Conservation (phyloP, 495 filamentous ascomycete genomes). For the Aspergillus cavernicola region DNA sequence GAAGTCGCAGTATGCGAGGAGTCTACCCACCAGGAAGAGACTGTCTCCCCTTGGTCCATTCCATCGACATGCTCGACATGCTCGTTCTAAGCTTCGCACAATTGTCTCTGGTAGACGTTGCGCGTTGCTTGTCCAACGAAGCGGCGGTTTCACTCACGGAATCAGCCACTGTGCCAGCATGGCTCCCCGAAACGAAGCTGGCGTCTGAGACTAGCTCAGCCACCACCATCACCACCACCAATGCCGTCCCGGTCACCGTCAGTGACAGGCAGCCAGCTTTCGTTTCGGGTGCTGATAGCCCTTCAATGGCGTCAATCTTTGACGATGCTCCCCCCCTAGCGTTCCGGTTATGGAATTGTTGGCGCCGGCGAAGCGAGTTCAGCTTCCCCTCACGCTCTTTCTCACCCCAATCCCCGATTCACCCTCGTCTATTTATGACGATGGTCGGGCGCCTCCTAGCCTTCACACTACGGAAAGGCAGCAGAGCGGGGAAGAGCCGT, state of each 20-base stretch:
- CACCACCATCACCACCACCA: background rate
- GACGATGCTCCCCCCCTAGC: background rate
- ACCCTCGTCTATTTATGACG: constrained; percentile 11
- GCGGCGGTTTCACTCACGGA: constrained; percentile 8
- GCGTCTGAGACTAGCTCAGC: background rate
- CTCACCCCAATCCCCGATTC: background rate
- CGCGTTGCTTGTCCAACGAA: constrained; percentile 11
- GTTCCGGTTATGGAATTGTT: background rate
- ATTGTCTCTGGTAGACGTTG: constrained; percentile 2
- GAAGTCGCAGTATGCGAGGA: background rate
- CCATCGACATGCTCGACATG: constrained; percentile 4
- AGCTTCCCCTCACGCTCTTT: constrained; percentile 7
- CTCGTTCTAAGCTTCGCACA: too few species aligned
- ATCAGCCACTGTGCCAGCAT: constrained; percentile 8
- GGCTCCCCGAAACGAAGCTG: constrained; percentile 7
- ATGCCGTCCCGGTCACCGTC: background rate
- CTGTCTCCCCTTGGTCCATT: constrained; percentile 7
- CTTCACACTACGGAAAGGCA: background rate
- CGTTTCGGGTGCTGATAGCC: background rate
- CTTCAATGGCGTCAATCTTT: background rate
- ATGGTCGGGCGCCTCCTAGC: background rate
- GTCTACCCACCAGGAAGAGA: background rate
- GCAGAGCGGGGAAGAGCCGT: constrained; percentile 10
- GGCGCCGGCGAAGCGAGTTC: constrained; percentile 1
- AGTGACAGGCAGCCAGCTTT: background rate